Conservation (phyloP, 129 eudicot genomes). For the Cynara cardunculus region DNA sequence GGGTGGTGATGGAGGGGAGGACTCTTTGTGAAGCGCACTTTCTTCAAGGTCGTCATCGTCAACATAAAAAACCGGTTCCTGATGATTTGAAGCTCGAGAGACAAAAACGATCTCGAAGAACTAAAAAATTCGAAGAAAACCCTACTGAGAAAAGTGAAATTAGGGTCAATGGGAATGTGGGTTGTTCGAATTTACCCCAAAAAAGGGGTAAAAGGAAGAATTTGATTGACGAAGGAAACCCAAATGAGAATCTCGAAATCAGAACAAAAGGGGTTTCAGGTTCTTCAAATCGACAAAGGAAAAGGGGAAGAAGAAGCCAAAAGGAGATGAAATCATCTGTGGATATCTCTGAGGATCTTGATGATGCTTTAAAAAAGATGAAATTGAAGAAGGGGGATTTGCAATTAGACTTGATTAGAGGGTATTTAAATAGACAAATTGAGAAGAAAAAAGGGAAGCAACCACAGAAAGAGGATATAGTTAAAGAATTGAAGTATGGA, state of each 20-base stretch:
- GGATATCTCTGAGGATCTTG: constrained; percentile 58
- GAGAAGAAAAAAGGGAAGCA: constrained; percentile 68
- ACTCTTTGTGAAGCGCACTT: constrained; percentile 78
- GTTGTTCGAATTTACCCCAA: constrained; percentile 10
- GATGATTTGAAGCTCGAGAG: constrained; percentile 69
- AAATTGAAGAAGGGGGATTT: constrained; percentile 73
- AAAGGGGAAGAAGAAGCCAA: constrained; percentile 11
- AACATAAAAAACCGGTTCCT: constrained; percentile 71
- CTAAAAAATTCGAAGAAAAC: constrained; percentile 20
- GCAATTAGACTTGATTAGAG: constrained; percentile 78
- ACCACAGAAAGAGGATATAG: constrained; percentile 32
- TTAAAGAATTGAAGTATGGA: constrained; percentile 68
- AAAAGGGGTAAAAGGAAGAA: constrained; percentile 14
- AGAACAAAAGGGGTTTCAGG: background rate
- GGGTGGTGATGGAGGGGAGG: constrained; percentile 58
- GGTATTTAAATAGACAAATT: constrained; percentile 57
- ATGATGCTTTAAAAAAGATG: constrained; percentile 70
- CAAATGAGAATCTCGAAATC: background rate
- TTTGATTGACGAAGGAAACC: background rate
- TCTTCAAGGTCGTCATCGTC: constrained; percentile 67
- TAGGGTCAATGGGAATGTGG: constrained; percentile 20
- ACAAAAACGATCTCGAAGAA: background rate
- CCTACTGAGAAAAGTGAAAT: constrained; percentile 19
- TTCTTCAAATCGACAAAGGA: constrained; percentile 4
- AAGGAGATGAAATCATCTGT: constrained; percentile 28